Percentiles rank a stretch among this genome's conserved stretches.
Evolutionary conservation across 2,329 filamentous ascomycete species (phyloP).

Genomic region (Pyrenophora tritici-repentis): DNA sequence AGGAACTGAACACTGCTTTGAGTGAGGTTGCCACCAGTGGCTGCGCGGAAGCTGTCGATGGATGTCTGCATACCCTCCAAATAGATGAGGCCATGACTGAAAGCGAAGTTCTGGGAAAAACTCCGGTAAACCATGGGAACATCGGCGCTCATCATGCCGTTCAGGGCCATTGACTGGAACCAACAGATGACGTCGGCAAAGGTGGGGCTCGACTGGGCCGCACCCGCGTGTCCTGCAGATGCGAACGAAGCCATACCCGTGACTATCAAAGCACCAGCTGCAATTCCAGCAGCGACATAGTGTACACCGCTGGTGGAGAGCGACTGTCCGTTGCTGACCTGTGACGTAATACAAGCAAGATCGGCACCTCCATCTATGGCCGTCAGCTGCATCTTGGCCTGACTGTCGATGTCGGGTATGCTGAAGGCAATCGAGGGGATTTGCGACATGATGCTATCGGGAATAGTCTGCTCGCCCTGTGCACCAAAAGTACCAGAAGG

Average conservation of each 20-base stretch:
- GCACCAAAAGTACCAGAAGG: slow-evolving; percentile 77
- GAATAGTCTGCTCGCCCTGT: slow-evolving; percentile 71
- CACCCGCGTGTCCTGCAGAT: slow-evolving; percentile 56
- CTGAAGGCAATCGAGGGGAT: slow-evolving; percentile 90
- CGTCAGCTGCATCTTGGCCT: slow-evolving; percentile 77
- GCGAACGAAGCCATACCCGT: slow-evolving; percentile 73
- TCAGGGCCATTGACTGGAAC: slow-evolving; percentile 94
- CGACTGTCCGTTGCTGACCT: slow-evolving; percentile 86
- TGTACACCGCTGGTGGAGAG: slow-evolving; percentile 74
- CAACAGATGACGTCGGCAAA: slow-evolving; percentile 85
- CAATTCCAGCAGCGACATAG: slow-evolving; percentile 82
- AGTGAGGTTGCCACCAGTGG: slow-evolving; percentile 86
- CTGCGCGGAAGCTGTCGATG: slow-evolving; percentile 81
- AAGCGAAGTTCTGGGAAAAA: slow-evolving; percentile 92
- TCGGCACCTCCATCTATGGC: slow-evolving; percentile 62
- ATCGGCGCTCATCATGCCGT: slow-evolving; percentile 91
- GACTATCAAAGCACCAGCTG: slow-evolving; percentile 78
- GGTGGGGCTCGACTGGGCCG: slow-evolving; percentile 73
- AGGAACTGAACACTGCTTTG: slow-evolving; percentile 76
- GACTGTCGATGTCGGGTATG: slow-evolving; percentile 86
- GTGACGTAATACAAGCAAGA: slow-evolving; percentile 81
- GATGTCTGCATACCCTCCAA: slow-evolving; percentile 79
- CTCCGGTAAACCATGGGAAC: slow-evolving; percentile 87
- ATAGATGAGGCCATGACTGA: slow-evolving; percentile 81
- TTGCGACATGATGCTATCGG: slow-evolving; percentile 69